These are phyloP conservation scores for Rubroboletus satanas DNA, from an alignment of 768 basidiomycete genomes.

Conservation along the genomic window DNA sequence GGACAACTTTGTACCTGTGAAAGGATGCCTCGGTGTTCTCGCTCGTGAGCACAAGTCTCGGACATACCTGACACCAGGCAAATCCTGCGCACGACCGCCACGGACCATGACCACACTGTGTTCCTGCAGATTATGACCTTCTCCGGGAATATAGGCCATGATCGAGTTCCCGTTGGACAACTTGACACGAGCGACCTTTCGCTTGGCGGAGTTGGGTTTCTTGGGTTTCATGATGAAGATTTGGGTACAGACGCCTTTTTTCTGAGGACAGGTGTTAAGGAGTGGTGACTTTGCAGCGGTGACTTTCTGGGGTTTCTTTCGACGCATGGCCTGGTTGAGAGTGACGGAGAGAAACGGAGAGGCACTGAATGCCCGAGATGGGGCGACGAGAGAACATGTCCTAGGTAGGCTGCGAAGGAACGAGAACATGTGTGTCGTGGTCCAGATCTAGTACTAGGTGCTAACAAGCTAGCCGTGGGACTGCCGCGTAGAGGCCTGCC, in stretches of 20 bases:
- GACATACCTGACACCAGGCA: conserved; percentile 90
- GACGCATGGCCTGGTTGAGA: conserved; percentile 83
- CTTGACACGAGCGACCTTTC: conserved; percentile 94
- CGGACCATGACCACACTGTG: conserved; percentile 94
- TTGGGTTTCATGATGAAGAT: conserved; percentile 83
- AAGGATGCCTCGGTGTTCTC: neutral
- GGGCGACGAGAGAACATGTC: conserved; percentile 16
- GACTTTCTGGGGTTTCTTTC: conserved; percentile 55
- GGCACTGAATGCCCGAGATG: conserved; percentile 56
- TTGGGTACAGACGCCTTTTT: conserved; percentile 87
- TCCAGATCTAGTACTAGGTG: no score
- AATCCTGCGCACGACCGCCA: conserved; percentile 94
- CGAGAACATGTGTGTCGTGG: conserved; percentile 23
- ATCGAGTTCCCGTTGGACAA: conserved; percentile 83
- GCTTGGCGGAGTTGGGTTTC: conserved; percentile 98
- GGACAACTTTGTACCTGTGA: conserved; percentile 86
- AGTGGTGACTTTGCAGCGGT: conserved; percentile 66
- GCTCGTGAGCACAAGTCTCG: neutral
- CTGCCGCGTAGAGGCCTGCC: conserved; percentile 29
- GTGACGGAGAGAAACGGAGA: conserved; percentile 60
- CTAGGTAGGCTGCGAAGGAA: conserved; percentile 20
- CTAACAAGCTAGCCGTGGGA: conserved; percentile 1
- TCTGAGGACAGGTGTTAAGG: conserved; percentile 74
- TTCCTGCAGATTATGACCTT: conserved; percentile 97
- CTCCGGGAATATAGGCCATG: conserved; percentile 94